Percentiles rank a stretch among this genome's conserved stretches.
These are phyloP conservation scores for Lepidium didymum DNA, from an alignment of 345 rosid species.

Conservation along the genomic window DNA sequence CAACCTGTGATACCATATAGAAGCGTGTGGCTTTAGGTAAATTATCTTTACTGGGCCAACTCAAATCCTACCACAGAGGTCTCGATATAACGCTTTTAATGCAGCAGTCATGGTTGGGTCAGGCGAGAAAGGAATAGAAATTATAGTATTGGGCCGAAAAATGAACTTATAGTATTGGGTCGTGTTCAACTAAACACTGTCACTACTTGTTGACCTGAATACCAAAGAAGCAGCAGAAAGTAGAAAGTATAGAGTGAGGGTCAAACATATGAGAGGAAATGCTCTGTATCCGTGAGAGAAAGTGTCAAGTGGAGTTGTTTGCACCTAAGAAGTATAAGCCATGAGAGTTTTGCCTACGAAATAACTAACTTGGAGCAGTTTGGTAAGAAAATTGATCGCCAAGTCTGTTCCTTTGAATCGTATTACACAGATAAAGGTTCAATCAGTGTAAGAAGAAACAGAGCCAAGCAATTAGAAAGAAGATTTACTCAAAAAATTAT, in stretches of 20 bases:
- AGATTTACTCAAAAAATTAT: neutral
- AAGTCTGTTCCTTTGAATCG: neutral
- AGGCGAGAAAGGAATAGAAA: neutral
- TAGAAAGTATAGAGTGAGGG: too few relatives aligned
- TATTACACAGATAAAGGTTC: neutral
- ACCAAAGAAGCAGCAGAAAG: too few relatives aligned
- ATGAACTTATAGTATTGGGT: too few relatives aligned
- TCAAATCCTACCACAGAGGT: neutral
- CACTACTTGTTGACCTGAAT: too few relatives aligned
- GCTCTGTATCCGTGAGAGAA: too few relatives aligned
- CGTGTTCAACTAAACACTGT: too few relatives aligned
- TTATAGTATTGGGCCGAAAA: neutral
- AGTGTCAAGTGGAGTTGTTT: too few relatives aligned
- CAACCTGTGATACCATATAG: neutral
- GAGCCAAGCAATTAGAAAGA: neutral
- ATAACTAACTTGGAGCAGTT: neutral
- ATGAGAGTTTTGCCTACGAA: neutral
- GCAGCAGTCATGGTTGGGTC: neutral
- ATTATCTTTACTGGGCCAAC: slow-evolving; percentile 1
- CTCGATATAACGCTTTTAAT: neutral
- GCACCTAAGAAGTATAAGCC: too few relatives aligned
- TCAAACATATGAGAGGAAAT: too few relatives aligned
- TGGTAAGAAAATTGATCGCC: neutral
- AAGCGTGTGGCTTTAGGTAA: neutral
- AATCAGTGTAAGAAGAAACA: neutral